Evolutionary conservation across 495 filamentous ascomycete genomes (phyloP).

Genomic region (Lasiosphaeris hirsuta): DNA sequence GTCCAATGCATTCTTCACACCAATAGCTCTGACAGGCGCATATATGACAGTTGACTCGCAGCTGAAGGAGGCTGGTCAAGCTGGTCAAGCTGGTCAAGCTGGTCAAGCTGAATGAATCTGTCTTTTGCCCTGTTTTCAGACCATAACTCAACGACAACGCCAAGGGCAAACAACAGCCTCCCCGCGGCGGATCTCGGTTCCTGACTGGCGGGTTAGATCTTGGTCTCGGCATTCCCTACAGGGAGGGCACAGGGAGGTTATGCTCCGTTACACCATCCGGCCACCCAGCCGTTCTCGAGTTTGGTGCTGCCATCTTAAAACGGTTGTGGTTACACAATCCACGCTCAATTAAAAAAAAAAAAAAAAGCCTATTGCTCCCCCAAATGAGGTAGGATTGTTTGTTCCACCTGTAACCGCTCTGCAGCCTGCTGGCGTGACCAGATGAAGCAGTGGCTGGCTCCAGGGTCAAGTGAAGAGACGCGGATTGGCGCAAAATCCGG

Average conservation of each 20-base stretch:
- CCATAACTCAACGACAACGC: too few relatives aligned
- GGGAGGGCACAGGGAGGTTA: not conserved
- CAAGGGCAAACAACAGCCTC: not conserved
- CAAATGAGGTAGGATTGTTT: not conserved
- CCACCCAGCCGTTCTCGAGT: not conserved
- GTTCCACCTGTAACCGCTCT: slow-evolving; percentile 3
- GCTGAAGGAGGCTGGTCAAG: too few relatives aligned
- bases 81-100: too few relatives aligned
- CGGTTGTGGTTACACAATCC: not conserved
- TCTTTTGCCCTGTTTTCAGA: too few relatives aligned
- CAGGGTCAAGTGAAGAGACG: not conserved
- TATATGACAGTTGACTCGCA: too few relatives aligned
- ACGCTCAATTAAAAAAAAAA: not conserved
- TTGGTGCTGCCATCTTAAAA: not conserved
- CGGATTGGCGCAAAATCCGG: not conserved
- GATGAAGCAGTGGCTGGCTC: slow-evolving; percentile 4
- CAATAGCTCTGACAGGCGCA: too few relatives aligned
- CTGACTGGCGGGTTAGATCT: not conserved
- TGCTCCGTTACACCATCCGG: not conserved
- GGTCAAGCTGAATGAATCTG: too few relatives aligned
- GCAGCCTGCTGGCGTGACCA: too few relatives aligned
- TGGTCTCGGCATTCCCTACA: not conserved
- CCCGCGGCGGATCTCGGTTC: not conserved
- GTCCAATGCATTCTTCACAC: too few relatives aligned
- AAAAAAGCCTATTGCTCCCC: not conserved